Evolutionary conservation across 805 yeast genomes (phyloP).

Genomic region (Saccharomycopsis sp.): DNA sequence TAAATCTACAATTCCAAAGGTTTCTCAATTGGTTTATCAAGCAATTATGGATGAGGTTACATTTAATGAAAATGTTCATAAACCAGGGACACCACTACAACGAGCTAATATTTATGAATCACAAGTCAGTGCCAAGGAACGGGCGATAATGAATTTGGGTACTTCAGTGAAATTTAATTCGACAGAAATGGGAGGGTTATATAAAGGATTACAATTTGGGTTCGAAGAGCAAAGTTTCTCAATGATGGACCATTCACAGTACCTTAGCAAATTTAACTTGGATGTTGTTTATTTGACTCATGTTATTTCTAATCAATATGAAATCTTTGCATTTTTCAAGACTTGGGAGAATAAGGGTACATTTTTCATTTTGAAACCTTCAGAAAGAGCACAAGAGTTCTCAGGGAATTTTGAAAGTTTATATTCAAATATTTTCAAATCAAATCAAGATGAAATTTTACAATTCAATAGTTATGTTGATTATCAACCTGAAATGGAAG

Average conservation of each 20-base stretch:
- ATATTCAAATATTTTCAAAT: conserved; percentile 46
- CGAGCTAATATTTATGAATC: conserved; percentile 67
- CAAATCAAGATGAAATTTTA: conserved; percentile 40
- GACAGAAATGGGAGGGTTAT: conserved; percentile 70
- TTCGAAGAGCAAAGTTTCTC: conserved; percentile 57
- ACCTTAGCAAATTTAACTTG: conserved; percentile 49
- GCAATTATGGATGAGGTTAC: conserved; percentile 57
- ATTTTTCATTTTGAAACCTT: conserved; percentile 61
- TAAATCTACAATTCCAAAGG: conserved; percentile 62
- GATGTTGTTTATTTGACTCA: conserved; percentile 63
- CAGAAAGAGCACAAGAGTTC: conserved; percentile 56
- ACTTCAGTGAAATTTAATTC: conserved; percentile 63
- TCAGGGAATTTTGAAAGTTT: conserved; percentile 40
- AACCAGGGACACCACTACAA: conserved; percentile 57
- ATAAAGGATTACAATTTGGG: conserved; percentile 80
- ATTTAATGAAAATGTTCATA: conserved; percentile 46
- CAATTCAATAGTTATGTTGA: conserved; percentile 40
- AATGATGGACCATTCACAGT: conserved; percentile 40
- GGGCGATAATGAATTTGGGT: conserved; percentile 78
- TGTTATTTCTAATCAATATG: conserved; percentile 65
- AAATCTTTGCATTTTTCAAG: conserved; percentile 60
- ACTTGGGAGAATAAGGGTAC: conserved; percentile 49
- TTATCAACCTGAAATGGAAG: conserved; percentile 44
- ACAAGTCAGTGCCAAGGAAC: conserved; percentile 55
- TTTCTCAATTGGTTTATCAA: conserved; percentile 35